Evolutionary conservation across 2,329 filamentous ascomycete species (phyloP).

Genomic region (Xylariales sp.): DNA sequence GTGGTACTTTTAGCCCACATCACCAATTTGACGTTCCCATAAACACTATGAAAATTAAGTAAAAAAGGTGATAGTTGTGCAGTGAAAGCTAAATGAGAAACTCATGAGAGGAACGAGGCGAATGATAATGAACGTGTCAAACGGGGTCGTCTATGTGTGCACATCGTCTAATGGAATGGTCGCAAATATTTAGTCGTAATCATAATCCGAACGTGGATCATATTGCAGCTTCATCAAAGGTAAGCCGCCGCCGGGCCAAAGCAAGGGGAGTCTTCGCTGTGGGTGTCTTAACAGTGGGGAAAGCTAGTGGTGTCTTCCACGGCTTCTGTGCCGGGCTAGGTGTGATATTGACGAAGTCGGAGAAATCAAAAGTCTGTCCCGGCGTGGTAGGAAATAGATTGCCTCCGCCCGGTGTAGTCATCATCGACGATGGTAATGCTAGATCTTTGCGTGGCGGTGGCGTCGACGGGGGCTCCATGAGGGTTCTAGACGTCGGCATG

Average conservation of each 20-base stretch:
- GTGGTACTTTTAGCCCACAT: constrained; percentile 6
- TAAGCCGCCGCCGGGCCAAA: constrained; percentile 79
- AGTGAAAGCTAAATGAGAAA: constrained; percentile 6
- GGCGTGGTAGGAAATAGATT: constrained; percentile 81
- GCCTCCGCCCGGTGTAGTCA: constrained; percentile 83
- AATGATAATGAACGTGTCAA: not conserved
- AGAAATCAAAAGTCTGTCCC: constrained; percentile 87
- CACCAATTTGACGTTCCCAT: not conserved
- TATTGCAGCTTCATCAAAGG: constrained; percentile 76
- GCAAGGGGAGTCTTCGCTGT: constrained; percentile 68
- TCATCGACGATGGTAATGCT: constrained; percentile 83
- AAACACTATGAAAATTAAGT: constrained; percentile 22
- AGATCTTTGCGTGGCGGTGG: constrained; percentile 77
- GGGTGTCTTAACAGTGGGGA: constrained; percentile 51
- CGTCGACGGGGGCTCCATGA: constrained; percentile 79
- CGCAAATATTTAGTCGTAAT: constrained; percentile 23
- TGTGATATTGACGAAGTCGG: constrained; percentile 97
- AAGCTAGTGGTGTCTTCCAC: constrained; percentile 82
- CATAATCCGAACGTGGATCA: constrained; percentile 27
- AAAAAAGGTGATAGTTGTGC: constrained; percentile 14
- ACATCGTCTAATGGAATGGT: constrained; percentile 10
- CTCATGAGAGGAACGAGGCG: not conserved
- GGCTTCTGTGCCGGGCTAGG: constrained; percentile 91
- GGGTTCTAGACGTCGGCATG: constrained; percentile 63
- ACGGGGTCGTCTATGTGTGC: constrained; percentile 19